Conservation (phyloP, 768 basidiomycete genomes). For the Ramaria sp. region DNA sequence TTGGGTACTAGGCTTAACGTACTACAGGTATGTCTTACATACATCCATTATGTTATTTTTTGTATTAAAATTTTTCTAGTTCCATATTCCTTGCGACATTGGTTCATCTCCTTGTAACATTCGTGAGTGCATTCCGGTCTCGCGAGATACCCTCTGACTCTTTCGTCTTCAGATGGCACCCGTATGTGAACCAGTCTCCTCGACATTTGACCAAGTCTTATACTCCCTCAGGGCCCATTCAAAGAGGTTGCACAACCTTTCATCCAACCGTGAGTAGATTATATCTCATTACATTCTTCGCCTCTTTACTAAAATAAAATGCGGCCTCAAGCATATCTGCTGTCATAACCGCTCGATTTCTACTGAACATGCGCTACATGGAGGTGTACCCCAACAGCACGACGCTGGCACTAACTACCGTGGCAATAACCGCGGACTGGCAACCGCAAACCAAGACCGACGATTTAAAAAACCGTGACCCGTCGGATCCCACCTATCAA, state of each 20-base stretch:
- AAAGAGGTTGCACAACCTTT: not conserved
- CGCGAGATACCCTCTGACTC: not conserved
- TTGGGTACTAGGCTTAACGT: not conserved
- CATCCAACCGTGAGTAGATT: conserved; percentile 1
- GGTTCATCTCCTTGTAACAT: conserved; percentile 3
- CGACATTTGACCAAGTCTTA: not conserved
- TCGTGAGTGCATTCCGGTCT: too few relatives aligned
- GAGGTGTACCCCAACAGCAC: conserved; percentile 7
- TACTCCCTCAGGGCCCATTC: not conserved
- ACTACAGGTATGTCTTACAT: conserved; percentile 2
- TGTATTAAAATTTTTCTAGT: not conserved
- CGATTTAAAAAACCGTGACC: not conserved
- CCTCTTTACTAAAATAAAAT: not conserved
- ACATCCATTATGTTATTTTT: not conserved
- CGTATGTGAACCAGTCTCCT: not conserved
- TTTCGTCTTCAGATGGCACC: not conserved
- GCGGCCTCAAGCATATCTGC: not conserved
- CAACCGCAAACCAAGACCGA: not conserved
- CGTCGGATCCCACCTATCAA: not conserved
- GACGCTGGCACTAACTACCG: conserved; percentile 1
- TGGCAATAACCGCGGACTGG: not conserved
- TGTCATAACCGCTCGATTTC: conserved; percentile 5
- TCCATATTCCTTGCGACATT: not conserved
- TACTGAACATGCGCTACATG: conserved; percentile 7
- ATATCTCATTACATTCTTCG: not conserved